Evolutionary conservation across 2,329 filamentous ascomycete species (phyloP).

Genomic region (Penicillium sp.): DNA sequence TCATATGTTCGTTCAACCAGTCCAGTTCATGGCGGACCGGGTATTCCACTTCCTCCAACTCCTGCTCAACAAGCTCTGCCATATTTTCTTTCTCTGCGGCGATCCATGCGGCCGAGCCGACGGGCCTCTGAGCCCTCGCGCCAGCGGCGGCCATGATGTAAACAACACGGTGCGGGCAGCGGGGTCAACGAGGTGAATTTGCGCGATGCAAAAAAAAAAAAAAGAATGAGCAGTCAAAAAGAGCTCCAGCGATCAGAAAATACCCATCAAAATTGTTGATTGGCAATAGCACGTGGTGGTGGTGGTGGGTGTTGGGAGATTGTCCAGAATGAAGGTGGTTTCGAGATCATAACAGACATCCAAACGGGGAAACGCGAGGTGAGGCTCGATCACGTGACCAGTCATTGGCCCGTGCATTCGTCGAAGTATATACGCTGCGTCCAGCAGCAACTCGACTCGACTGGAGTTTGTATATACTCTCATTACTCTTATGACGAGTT

Average conservation of each 20-base stretch:
- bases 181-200: slow-evolving; percentile 12
- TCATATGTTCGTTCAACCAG: slow-evolving; percentile 99
- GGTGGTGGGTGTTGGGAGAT: slow-evolving; percentile 10
- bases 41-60: slow-evolving; percentile 91
- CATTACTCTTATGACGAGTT: no score
- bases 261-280: not conserved
- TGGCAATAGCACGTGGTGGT: not conserved
- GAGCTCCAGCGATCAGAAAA: not conserved
- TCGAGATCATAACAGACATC: slow-evolving; percentile 30
- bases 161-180: slow-evolving; percentile 35
- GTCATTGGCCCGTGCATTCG: not conserved
- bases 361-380: slow-evolving; percentile 25
- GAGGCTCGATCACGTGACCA: slow-evolving; percentile 21
- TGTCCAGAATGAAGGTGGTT: slow-evolving; percentile 23
- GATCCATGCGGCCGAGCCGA: slow-evolving; percentile 85
- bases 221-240: not conserved
- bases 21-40: slow-evolving; percentile 92
- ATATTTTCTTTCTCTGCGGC: slow-evolving; percentile 79
- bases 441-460: not conserved
- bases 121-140: slow-evolving; percentile 52
- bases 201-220: not conserved
- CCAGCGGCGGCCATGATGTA: slow-evolving; percentile 44
- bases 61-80: slow-evolving; percentile 72
- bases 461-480: not conserved
- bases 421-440: not conserved